Conservation (phyloP, 1,284 basidiomycete species). For the Apiotrichum sp. region DNA sequence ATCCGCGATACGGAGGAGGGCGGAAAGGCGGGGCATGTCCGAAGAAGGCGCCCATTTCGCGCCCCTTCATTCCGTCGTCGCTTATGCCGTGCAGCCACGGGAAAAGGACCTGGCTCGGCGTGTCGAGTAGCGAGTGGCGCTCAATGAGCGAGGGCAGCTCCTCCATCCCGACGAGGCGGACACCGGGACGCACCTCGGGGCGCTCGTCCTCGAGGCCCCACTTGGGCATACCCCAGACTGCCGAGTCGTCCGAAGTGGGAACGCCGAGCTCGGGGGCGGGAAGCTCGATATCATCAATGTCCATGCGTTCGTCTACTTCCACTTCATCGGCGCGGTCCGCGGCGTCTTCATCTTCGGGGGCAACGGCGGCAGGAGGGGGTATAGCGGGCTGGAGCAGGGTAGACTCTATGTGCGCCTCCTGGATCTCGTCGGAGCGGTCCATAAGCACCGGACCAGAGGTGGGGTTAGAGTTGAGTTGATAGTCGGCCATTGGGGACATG, state of each 20-base stretch:
- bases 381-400: constrained; percentile 1
- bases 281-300: constrained; percentile 21
- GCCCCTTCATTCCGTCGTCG: constrained; percentile 41
- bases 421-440: not conserved
- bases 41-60: constrained; percentile 45
- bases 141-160: constrained; percentile 40
- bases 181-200: constrained; percentile 38
- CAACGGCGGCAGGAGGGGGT: not conserved
- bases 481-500: not conserved
- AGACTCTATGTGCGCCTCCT: not conserved
- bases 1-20: constrained; percentile 45
- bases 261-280: constrained; percentile 12
- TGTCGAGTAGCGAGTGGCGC: constrained; percentile 40
- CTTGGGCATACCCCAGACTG: constrained; percentile 43
- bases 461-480: not conserved
- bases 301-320: constrained; percentile 15
- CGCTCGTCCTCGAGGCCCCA: constrained; percentile 43
- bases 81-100: constrained; percentile 48
- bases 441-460: too few relatives aligned
- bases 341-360: not conserved
- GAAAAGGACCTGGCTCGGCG: constrained; percentile 44
- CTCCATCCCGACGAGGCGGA: constrained; percentile 38
- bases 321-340: constrained; percentile 2
- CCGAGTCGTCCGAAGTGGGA: constrained; percentile 18
- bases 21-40: constrained; percentile 41